Conservation (phyloP, 1,139 yeast genomes). For the Hansenula sp. region DNA sequence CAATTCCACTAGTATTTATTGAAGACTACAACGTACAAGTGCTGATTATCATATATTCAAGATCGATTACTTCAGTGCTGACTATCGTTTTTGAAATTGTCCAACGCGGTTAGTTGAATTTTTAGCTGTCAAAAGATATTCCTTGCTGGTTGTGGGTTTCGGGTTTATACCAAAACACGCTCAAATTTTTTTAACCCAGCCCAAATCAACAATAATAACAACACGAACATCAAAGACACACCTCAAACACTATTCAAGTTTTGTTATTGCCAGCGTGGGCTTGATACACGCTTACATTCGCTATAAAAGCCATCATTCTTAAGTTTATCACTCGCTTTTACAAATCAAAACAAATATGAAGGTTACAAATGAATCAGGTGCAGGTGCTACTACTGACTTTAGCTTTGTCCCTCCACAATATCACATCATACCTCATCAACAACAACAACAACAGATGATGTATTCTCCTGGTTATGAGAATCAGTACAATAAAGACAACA, state of each 20-base stretch:
- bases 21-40: no score
- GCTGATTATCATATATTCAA: no score
- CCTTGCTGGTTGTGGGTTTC: neutral
- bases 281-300: slow-evolving; percentile 2
- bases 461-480: neutral
- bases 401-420: neutral
- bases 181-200: neutral
- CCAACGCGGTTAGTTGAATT: neutral
- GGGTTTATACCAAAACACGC: slow-evolving; percentile 3
- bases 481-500: neutral
- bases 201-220: neutral
- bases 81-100: no score
- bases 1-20: no score
- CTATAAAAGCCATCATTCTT: neutral
- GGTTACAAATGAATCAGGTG: neutral
- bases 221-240: neutral
- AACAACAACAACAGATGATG: neutral
- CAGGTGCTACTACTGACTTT: neutral
- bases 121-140: no score
- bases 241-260: neutral
- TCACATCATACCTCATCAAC: neutral
- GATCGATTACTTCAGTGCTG: no score
- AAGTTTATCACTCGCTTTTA: neutral
- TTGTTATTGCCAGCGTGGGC: slow-evolving; percentile 2
- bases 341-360: neutral